Conservation (phyloP, 176 grass and related monocot species). For the Triticum turgidum region DNA sequence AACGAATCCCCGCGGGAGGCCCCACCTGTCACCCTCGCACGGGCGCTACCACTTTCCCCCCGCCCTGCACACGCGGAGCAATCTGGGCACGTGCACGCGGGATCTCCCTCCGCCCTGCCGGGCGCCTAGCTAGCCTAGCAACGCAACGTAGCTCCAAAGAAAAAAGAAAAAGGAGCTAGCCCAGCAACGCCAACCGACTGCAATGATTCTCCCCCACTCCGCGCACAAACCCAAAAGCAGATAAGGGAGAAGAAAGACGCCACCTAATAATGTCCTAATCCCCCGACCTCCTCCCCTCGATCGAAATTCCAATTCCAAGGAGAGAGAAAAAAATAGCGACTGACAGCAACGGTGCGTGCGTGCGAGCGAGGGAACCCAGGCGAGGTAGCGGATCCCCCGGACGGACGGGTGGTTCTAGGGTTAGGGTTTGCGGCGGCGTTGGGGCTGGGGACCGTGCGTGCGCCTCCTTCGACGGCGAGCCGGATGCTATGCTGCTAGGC, state of each 20-base stretch:
- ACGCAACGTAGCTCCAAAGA: no score
- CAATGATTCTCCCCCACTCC: not conserved
- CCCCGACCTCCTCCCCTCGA: not conserved
- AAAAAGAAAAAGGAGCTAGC: no score
- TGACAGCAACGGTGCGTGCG: not conserved
- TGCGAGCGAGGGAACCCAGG: not conserved
- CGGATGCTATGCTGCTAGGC: slow-evolving; percentile 62
- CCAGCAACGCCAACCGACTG: not conserved
- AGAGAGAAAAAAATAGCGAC: not conserved
- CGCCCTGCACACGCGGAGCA: no score
- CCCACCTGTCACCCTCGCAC: not conserved
- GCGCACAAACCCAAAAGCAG: not conserved
- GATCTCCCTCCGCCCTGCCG: no score
- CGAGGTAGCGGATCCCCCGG: not conserved
- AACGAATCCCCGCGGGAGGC: not conserved
- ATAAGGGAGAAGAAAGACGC: not conserved
- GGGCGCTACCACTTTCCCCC: not conserved
- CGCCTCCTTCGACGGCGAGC: slow-evolving; percentile 9
- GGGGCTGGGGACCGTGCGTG: not conserved
- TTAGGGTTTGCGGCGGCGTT: slow-evolving; percentile 2
- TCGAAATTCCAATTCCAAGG: slow-evolving; percentile 1
- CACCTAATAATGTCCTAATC: not conserved
- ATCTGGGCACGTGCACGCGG: no score
- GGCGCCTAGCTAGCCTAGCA: no score
- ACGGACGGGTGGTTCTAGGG: not conserved